Evolutionary conservation across 192 early-diverging fungal genomes (phyloP), one percentile per base, ranked within the genome.

Genomic region (Rhizoclosmatium sp.): DNA sequence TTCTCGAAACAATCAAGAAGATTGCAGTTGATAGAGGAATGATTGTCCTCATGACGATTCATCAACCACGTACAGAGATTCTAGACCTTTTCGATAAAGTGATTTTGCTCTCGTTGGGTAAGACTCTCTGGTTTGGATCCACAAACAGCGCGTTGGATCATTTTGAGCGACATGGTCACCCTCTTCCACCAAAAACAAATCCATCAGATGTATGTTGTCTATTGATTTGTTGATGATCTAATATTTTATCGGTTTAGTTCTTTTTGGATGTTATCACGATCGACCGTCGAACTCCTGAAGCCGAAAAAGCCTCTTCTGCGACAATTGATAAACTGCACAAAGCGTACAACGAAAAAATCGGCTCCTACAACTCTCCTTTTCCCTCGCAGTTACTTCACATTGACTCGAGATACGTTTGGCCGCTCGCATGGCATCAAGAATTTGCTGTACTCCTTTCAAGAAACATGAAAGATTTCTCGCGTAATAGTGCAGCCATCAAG

Each of bases 51-150:
- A 89, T 93, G 84, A 93, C 93, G 2, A 92, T 96, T 72, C 95
- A 96, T 76, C 94, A 95, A 82, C 95, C 95, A 44, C 59, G 73
- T 10, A 75, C 73, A 1, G 91, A 93, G 60, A 90, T 93, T 59
- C 91, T 95, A 82, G 86, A 89, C 44, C 86, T 92, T 4, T 94
- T 94, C 78, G 92, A 95, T 83, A 91, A 91, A 69, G 89, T 95
- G 9, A 90, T 95, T 42, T 80, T 95, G 54, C 78, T 94, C 47
- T 86, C 89, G 64, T 85, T 86, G 40, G 93, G 93, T 9, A 82
- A 88, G 46, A 78, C 86, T n/a, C 84, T 93, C 4, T 92, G 48
- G 54, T 81, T 70, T 51, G 83, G 83, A 31, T 23, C 64, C 10
- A 77, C 76, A 5, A 21, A 44, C 21, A 59, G 49, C 9, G 83